Base-by-base conservation (phyloP, 495 filamentous ascomycete genomes). In the Neurospora sublineolata region DNA sequence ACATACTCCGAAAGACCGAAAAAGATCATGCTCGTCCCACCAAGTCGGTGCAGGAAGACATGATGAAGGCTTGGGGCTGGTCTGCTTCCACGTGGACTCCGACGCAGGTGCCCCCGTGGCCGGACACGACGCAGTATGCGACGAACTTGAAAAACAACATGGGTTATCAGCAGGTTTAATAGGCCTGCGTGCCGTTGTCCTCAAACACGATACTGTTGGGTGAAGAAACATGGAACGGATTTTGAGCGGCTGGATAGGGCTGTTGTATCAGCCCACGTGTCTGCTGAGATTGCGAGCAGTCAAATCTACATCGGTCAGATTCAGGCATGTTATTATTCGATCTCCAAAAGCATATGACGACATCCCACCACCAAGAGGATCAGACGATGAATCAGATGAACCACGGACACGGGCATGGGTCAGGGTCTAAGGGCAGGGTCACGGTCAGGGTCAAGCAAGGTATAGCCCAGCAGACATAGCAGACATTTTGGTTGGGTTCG, bases 11-110 rank as follows among this genome's bases (percentile, higher is more conserved):
- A 36, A 82, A 75, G 69, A 84, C 84, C 8, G 84, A 86, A 46
- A 76, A 73, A 33, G 78, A 82, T 30, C 80, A 85, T 70, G 83
- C 81, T 16, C 81, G 84, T 68, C 84, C 84, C 14, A 86, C 84
- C 20, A 76, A 78, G 30, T 74, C 75, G 8, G 82, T 83, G 46
- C 80, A 79, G 42, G 74, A 77, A 27, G 79, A 82, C 58, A 76
- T 83, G 73, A 80, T 74, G 73, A 79, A 76, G 69, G 77, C 77
- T 14, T 84, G 83, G 83, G 79, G 81, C 10, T 83, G 81, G 80
- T 64, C 52, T 14, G 27, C 27, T 64, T 20, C 72, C 58, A 68
- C 75, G 10, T 74, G 72, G 36, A 42, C 38, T 70, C 41, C 37
- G 39, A 33, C 37, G 39, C 27, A 33, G 16, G 39, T 70, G 12